phyloP scores from a whole-genome alignment of 2,329 filamentous ascomycete genomes.

The Akanthomyces muscarius region DNA sequence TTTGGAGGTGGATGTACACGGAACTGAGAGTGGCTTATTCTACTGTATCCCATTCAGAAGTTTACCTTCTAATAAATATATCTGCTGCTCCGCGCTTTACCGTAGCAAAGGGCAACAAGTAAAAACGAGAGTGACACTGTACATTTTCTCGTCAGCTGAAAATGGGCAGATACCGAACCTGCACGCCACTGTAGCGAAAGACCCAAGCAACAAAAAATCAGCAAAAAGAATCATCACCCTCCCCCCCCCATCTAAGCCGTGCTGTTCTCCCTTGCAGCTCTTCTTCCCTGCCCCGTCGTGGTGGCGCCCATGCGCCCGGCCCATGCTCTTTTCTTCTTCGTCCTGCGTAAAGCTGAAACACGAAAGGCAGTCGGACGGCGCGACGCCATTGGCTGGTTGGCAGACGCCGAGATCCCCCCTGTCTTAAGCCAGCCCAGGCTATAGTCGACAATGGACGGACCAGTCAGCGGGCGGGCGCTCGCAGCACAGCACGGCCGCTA shows the following conservation, averaged over 20 bases:
- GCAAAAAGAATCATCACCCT: too few species aligned
- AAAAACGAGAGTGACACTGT: too few species aligned
- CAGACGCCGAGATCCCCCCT: not conserved
- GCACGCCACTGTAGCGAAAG: not conserved
- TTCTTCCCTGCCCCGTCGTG: not conserved
- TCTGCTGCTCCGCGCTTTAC: too few species aligned
- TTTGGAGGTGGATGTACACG: too few species aligned
- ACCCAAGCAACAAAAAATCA: too few species aligned
- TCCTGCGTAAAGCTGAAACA: slow-evolving; percentile 6
- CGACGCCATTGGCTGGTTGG: not conserved
- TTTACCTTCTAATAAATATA: too few species aligned
- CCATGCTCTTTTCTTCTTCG: not conserved
- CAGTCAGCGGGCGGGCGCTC: slow-evolving; percentile 5
- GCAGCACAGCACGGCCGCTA: not conserved
- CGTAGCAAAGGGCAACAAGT: too few species aligned
- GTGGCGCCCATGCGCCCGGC: not conserved
- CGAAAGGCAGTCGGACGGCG: not conserved
- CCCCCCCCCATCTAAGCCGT: not conserved
- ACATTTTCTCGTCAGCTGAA: too few species aligned
- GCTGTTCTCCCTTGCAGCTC: not conserved
- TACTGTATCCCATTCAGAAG: too few species aligned
- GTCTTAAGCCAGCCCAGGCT: not conserved
- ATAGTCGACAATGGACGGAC: slow-evolving; percentile 1
- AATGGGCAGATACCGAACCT: too few species aligned
- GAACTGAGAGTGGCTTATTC: too few species aligned